Conservation (phyloP, 2,329 filamentous ascomycete genomes). For the Alternaria sp. region DNA sequence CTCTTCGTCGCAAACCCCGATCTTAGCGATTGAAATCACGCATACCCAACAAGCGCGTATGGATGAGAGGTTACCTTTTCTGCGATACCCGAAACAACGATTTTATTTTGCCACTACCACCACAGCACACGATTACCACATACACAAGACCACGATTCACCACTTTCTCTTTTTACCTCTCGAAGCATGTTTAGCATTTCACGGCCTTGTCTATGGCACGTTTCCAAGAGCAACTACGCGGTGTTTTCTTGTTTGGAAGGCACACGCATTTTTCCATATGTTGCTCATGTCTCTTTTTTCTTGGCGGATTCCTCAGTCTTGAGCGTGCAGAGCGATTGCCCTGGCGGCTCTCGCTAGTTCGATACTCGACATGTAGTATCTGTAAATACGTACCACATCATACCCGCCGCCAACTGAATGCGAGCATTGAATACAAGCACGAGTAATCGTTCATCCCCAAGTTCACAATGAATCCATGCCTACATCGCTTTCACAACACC, state of each 20-base stretch:
- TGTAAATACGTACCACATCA: conserved; percentile 7
- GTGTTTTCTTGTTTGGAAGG: background rate
- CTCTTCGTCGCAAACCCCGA: conserved; percentile 89
- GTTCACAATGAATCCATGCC: background rate
- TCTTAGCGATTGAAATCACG: conserved; percentile 55
- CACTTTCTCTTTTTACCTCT: background rate
- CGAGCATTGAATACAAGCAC: conserved; percentile 8
- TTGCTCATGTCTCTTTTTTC: background rate
- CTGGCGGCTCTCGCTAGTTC: conserved; percentile 7
- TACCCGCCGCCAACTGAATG: conserved; percentile 1
- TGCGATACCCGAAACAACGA: conserved; percentile 41
- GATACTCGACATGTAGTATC: background rate
- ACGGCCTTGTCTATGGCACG: background rate
- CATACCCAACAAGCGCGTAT: background rate
- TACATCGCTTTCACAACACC: background rate
- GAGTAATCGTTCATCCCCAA: background rate
- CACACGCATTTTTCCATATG: conserved; percentile 1
- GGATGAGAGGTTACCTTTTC: conserved; percentile 18
- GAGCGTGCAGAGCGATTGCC: conserved; percentile 1
- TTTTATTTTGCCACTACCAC: conserved; percentile 11
- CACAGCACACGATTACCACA: background rate
- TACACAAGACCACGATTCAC: conserved; percentile 1
- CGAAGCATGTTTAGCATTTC: background rate
- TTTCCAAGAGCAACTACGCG: background rate
- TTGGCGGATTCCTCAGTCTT: background rate